Conservation (phyloP, 805 yeast species). For the Ogataea henricii region DNA sequence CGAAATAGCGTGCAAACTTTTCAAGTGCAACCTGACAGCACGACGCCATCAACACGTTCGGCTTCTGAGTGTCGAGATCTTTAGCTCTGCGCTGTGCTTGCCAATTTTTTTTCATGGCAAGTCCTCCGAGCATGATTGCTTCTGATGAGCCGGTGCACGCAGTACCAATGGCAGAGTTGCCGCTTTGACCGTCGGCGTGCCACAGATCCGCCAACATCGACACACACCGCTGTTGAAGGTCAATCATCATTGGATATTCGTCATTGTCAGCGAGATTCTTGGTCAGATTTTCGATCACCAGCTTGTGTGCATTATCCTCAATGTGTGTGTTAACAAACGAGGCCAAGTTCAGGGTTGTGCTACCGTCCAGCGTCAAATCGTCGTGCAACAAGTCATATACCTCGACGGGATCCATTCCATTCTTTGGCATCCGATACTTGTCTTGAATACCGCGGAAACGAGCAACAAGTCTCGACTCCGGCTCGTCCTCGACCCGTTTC, state of each 20-base stretch:
- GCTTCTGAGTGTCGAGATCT: slow-evolving; percentile 63
- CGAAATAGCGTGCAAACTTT: slow-evolving; percentile 92
- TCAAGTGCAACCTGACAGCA: slow-evolving; percentile 94
- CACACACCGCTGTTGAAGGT: slow-evolving; percentile 78
- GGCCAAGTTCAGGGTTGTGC: slow-evolving; percentile 81
- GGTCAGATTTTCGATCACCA: slow-evolving; percentile 70
- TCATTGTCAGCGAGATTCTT: slow-evolving; percentile 92
- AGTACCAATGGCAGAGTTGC: slow-evolving; percentile 65
- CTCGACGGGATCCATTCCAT: slow-evolving; percentile 51
- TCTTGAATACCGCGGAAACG: slow-evolving; percentile 41
- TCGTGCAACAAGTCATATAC: slow-evolving; percentile 69
- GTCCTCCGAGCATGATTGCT: slow-evolving; percentile 91
- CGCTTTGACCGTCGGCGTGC: slow-evolving; percentile 53
- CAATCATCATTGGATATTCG: slow-evolving; percentile 86
- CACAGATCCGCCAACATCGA: slow-evolving; percentile 78
- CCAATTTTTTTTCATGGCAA: slow-evolving; percentile 91
- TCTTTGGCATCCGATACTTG: slow-evolving; percentile 61
- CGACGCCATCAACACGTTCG: slow-evolving; percentile 88
- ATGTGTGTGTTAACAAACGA: slow-evolving; percentile 82
- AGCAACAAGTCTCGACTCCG: slow-evolving; percentile 26
- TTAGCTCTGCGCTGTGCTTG: slow-evolving; percentile 60
- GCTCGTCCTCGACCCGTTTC: slow-evolving; percentile 8
- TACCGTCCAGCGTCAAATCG: slow-evolving; percentile 81
- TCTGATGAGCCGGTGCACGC: slow-evolving; percentile 95
- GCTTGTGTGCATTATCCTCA: slow-evolving; percentile 51